Evolutionary conservation across 805 yeast species (phyloP), one percentile per base, ranked within the genome.

Genomic region (Starmerella apicola): DNA sequence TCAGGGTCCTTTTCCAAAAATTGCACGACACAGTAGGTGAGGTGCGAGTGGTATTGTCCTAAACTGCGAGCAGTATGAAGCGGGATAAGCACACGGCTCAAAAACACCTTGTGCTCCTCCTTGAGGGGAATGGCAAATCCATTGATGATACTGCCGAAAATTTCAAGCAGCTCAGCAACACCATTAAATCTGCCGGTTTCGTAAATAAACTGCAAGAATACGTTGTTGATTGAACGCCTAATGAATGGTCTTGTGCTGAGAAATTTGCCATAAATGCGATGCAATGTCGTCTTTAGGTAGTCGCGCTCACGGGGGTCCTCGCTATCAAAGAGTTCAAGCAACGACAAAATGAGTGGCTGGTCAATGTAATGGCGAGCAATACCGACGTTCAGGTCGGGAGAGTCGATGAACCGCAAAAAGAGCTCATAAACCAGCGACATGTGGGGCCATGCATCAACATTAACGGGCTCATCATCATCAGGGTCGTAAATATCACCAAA

Each of bases 271-370:
- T 91, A 91, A 49, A 91, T 85, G 55, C 98, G 70, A 60, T 91
- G 98, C 56, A 91, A 67, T 0, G 97, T 86, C 0, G 98, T 91
- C 56, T 91, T 91, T 49, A 91, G 67, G 53, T 91, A 82, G 57
- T 91, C 98, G 44, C 98, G 72, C 66, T 91, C 98, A 49, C 95
- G 70, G 39, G 94, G 94, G 61, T 91, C 98, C 62, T 91, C 98
- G 49, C 86, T 76, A 61, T 91, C 98, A 60, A 91, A 91, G 52
- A 91, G 69, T 52, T 85, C 96, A 54, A 91, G 70, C 44, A 91
- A 64, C 43, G 72, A 72, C 51, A 82, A 65, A 32, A 91, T 81
- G 57, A 91, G 91, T 38, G 75, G 77, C 57, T 86, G 96, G 62
- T 91, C 97, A 50, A 91, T 85, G 58, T 76, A 86, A 54, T 82